Evolutionary conservation across 73 alveolate genomes (phyloP).

Genomic region (Diophrys sp.): DNA sequence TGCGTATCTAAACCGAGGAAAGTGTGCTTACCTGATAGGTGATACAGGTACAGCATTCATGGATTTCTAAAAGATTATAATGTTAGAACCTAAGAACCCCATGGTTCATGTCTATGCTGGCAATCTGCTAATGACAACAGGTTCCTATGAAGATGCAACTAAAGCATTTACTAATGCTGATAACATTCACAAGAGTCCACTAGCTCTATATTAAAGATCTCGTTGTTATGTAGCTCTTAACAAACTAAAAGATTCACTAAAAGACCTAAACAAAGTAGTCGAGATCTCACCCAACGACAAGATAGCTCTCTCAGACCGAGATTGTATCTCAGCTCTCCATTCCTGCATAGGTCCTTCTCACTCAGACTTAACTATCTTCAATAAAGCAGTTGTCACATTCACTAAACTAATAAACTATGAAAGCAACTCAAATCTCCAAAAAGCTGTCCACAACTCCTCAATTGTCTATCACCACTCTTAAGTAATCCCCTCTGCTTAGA

Average conservation of each 20-base stretch:
- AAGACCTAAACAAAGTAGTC: slow-evolving; percentile 49
- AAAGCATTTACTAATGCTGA: slow-evolving; percentile 71
- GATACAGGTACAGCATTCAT: slow-evolving; percentile 69
- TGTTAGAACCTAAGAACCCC: slow-evolving; percentile 67
- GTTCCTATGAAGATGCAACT: slow-evolving; percentile 70
- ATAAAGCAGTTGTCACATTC: slow-evolving; percentile 22
- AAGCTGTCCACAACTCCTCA: slow-evolving; percentile 49
- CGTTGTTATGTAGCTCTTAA: slow-evolving; percentile 58
- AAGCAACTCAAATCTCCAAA: slow-evolving; percentile 35
- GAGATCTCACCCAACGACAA: slow-evolving; percentile 58
- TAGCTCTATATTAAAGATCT: slow-evolving; percentile 51
- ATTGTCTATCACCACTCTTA: slow-evolving; percentile 20
- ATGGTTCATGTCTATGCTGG: slow-evolving; percentile 71
- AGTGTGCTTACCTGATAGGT: slow-evolving; percentile 64
- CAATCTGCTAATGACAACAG: slow-evolving; percentile 63
- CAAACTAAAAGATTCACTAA: slow-evolving; percentile 39
- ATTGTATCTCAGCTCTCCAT: slow-evolving; percentile 41
- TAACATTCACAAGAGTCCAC: slow-evolving; percentile 41
- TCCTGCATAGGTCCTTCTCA: neutral
- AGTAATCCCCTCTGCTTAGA: slow-evolving; percentile 28
- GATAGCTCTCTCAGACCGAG: slow-evolving; percentile 56
- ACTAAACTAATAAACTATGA: slow-evolving; percentile 45
- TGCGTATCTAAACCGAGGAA: slow-evolving; percentile 67
- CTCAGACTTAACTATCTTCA: slow-evolving; percentile 15
- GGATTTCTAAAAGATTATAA: slow-evolving; percentile 62